phyloP scores from a whole-genome alignment of 306 rosid genomes.

The Cucumis melo region DNA sequence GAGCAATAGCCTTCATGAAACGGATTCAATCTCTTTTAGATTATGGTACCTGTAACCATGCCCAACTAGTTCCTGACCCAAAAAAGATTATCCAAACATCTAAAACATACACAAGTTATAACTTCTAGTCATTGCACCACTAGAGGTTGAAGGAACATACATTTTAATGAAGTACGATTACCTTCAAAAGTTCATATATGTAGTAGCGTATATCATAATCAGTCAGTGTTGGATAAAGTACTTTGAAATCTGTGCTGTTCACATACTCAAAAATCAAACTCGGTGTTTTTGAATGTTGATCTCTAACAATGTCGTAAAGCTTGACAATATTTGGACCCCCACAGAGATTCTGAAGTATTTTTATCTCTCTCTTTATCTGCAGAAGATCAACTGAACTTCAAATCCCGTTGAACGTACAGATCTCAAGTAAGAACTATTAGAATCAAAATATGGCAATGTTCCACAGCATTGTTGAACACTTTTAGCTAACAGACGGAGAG shows the following conservation, averaged over 20 bases:
- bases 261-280: slow-evolving; percentile 34
- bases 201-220: slow-evolving; percentile 40
- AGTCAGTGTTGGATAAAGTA: slow-evolving; percentile 25
- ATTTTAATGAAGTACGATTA: background rate
- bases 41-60: background rate
- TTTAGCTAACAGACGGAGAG: background rate
- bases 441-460: background rate
- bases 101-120: background rate
- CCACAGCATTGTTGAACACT: background rate
- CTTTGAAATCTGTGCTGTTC: slow-evolving; percentile 35
- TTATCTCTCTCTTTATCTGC: slow-evolving; percentile 35
- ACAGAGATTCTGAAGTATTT: slow-evolving; percentile 36
- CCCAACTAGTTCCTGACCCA: background rate
- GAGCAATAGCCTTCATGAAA: background rate
- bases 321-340: slow-evolving; percentile 35
- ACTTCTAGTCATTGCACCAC: background rate
- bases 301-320: slow-evolving; percentile 30
- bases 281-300: slow-evolving; percentile 30
- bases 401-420: background rate
- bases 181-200: slow-evolving; percentile 34
- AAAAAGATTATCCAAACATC: background rate
- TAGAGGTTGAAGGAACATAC: background rate
- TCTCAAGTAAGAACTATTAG: background rate
- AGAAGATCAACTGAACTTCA: background rate
- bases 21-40: background rate